These are phyloP conservation scores for Pseudotsuga menziesii DNA, from an alignment of 75 land plant species.

Conservation along the genomic window DNA sequence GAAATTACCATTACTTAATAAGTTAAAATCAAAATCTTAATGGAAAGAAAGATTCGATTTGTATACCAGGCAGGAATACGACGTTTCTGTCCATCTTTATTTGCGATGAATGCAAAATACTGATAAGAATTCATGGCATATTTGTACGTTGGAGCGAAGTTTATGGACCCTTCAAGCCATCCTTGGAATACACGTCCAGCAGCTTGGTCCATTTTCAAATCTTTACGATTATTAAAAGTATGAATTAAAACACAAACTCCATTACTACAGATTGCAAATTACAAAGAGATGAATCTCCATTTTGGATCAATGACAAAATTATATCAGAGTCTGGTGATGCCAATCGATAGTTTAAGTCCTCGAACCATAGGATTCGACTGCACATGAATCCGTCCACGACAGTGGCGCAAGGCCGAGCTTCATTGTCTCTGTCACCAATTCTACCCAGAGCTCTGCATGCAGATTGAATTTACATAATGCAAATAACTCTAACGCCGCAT, in stretches of 20 bases:
- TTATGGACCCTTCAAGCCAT: conserved; percentile 72
- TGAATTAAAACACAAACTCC: too few species aligned
- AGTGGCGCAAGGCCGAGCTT: too few species aligned
- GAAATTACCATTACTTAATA: too few species aligned
- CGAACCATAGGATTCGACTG: conserved; percentile 75
- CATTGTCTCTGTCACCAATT: too few species aligned
- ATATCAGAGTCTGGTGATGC: conserved; percentile 40
- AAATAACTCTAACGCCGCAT: too few species aligned
- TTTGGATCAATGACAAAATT: conserved; percentile 24
- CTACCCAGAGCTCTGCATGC: too few species aligned
- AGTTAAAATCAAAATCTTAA: too few species aligned
- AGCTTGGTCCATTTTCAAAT: conserved; percentile 27
- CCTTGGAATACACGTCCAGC: conserved; percentile 62
- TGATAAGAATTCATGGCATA: conserved; percentile 41
- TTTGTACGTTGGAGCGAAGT: conserved; percentile 81
- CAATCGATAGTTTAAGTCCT: conserved; percentile 80
- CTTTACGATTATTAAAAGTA: too few species aligned
- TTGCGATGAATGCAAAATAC: conserved; percentile 27
- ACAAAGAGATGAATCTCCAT: conserved; percentile 6
- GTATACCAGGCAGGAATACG: conserved; percentile 79
- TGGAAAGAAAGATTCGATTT: too few species aligned
- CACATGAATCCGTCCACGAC: too few species aligned
- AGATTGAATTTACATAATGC: too few species aligned
- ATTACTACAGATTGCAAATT: too few species aligned
- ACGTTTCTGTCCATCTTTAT: conserved; percentile 41